These are phyloP conservation scores for Stagonosporopsis rhizophila DNA, from an alignment of 2,329 filamentous ascomycete species.

Conservation along the genomic window DNA sequence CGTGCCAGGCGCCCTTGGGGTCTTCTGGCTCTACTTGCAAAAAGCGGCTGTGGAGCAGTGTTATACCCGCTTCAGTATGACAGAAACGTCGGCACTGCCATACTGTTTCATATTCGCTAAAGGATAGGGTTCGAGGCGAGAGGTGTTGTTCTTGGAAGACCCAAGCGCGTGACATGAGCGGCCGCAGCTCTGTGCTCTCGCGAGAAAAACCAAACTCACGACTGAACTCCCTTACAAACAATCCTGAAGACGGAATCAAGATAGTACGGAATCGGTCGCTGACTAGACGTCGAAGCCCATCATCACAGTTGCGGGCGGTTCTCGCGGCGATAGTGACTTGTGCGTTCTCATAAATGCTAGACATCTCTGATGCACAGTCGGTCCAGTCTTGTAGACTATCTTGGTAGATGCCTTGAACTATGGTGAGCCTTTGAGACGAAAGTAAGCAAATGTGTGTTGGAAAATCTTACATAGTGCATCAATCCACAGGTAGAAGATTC, in stretches of 20 bases:
- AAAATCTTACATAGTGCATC: background rate
- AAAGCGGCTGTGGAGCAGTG: background rate
- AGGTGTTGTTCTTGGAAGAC: background rate
- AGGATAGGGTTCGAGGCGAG: background rate
- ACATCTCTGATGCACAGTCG: background rate
- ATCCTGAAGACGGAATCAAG: background rate
- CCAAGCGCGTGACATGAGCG: background rate
- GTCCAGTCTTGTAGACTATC: background rate
- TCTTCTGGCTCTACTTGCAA: background rate
- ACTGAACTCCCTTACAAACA: background rate
- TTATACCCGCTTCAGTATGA: background rate
- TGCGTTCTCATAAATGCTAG: background rate
- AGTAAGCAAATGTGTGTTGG: background rate
- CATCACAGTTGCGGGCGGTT: background rate
- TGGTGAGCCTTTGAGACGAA: background rate
- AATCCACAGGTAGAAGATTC: background rate
- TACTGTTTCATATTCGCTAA: background rate
- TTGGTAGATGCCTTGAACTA: background rate
- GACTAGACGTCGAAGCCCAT: background rate
- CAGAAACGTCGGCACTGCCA: background rate
- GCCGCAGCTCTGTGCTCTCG: background rate
- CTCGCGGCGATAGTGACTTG: background rate
- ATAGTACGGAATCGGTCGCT: background rate
- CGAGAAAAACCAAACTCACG: background rate
- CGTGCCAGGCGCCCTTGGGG: background rate